Percentiles rank a stretch among this genome's conserved stretches.
Evolutionary conservation across 805 yeast species (phyloP).

Genomic region (Lipomyces yamadae): DNA sequence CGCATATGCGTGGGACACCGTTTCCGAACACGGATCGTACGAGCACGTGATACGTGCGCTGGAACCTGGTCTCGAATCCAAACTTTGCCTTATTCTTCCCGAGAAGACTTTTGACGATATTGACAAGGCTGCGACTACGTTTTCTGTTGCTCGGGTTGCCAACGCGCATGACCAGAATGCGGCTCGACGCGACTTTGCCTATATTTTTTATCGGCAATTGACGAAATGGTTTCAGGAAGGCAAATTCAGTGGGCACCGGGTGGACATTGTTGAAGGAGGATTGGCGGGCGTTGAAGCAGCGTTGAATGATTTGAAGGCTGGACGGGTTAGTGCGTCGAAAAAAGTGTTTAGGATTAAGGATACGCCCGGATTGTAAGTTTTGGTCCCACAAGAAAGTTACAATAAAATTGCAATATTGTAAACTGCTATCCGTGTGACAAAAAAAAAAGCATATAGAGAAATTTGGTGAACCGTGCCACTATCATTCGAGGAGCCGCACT

Average conservation of each 20-base stretch:
- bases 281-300: constrained; percentile 15
- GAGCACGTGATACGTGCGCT: constrained; percentile 8
- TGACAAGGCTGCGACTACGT: neutral
- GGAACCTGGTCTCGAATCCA: constrained; percentile 8
- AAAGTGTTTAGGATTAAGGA: constrained; percentile 22
- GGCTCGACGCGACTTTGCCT: constrained; percentile 16
- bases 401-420: no score
- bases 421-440: no score
- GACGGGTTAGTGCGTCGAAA: constrained; percentile 18
- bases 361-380: constrained; percentile 21
- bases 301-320: constrained; percentile 3
- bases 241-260: constrained; percentile 17
- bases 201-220: constrained; percentile 5
- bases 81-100: constrained; percentile 18
- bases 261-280: constrained; percentile 14
- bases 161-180: constrained; percentile 7
- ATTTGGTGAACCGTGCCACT: no score
- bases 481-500: no score
- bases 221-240: constrained; percentile 20
- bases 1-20: constrained; percentile 14
- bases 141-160: constrained; percentile 6
- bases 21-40: constrained; percentile 19
- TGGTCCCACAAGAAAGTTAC: neutral
- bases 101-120: neutral
- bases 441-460: no score